These are phyloP conservation scores for Exophiala spinifera DNA, from an alignment of 2,329 filamentous ascomycete species.

Conservation along the genomic window DNA sequence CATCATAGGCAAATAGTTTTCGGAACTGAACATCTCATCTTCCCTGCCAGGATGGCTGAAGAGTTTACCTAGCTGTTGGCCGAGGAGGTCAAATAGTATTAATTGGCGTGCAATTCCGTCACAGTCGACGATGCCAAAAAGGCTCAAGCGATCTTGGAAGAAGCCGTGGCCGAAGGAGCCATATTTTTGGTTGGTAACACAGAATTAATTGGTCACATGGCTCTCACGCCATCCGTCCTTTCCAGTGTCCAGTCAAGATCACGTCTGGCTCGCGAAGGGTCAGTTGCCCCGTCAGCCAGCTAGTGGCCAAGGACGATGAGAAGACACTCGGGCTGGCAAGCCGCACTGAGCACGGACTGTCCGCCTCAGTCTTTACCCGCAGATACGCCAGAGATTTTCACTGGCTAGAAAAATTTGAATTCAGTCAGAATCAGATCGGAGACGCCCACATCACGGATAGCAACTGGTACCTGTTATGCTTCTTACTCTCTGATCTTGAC, in stretches of 20 bases:
- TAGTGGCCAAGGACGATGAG: slow-evolving; percentile 74
- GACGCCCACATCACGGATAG: too few relatives aligned
- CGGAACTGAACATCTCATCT: slow-evolving; percentile 82
- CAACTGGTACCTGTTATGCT: too few relatives aligned
- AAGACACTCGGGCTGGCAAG: slow-evolving; percentile 54
- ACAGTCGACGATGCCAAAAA: slow-evolving; percentile 79
- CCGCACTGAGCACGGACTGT: slow-evolving; percentile 70
- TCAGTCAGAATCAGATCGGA: too few relatives aligned
- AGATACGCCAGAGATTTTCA: too few relatives aligned
- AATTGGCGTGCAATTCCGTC: too few relatives aligned
- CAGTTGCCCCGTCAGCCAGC: slow-evolving; percentile 84
- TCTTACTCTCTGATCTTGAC: too few relatives aligned
- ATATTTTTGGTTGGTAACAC: too few relatives aligned
- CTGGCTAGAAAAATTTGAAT: too few relatives aligned
- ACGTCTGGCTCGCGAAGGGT: slow-evolving; percentile 86
- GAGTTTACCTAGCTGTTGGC: too few relatives aligned
- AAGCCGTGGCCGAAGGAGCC: slow-evolving; percentile 57
- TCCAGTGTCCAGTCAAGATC: slow-evolving; percentile 73
- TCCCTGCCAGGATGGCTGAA: too few relatives aligned
- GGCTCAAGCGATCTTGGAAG: slow-evolving; percentile 69
- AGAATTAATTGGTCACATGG: too few relatives aligned
- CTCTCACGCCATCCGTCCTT: slow-evolving; percentile 50
- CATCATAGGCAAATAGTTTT: slow-evolving; percentile 96
- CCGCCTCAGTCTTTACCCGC: slow-evolving; percentile 10
- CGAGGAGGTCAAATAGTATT: slow-evolving; percentile 70